Evolutionary conservation across 2,329 filamentous ascomycete genomes (phyloP).

Genomic region (Trichoderma guizhouense): DNA sequence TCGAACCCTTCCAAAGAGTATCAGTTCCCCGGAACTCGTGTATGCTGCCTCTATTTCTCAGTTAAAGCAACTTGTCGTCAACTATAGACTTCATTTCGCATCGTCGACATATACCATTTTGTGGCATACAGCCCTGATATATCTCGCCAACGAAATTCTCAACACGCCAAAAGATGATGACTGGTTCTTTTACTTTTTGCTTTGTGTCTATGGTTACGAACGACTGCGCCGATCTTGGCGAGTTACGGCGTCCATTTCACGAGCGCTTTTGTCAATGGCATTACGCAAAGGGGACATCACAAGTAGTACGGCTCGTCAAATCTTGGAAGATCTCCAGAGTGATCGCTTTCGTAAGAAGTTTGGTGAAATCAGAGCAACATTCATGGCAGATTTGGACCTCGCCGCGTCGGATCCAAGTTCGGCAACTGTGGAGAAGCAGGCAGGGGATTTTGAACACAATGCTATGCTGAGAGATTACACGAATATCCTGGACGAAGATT

Average conservation of each 20-base stretch:
- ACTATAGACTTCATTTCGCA: conserved; percentile 33
- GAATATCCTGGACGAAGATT: background rate
- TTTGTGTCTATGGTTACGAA: conserved; percentile 40
- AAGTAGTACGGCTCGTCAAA: conserved; percentile 25
- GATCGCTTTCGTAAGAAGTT: conserved; percentile 19
- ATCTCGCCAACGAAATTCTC: conserved; percentile 38
- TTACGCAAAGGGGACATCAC: conserved; percentile 33
- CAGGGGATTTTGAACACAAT: conserved; percentile 30
- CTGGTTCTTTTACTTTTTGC: conserved; percentile 36
- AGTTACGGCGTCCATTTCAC: conserved; percentile 34
- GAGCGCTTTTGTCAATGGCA: conserved; percentile 36
- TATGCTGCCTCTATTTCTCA: conserved; percentile 37
- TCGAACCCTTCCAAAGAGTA: conserved; percentile 31
- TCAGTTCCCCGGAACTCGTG: conserved; percentile 30
- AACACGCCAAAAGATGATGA: conserved; percentile 28
- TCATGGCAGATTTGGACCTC: conserved; percentile 34
- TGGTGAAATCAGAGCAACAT: conserved; percentile 30
- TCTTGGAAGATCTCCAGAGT: conserved; percentile 28
- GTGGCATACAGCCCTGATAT: conserved; percentile 41
- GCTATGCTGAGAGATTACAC: conserved; percentile 30
- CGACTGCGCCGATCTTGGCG: conserved; percentile 34
- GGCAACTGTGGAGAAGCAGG: conserved; percentile 32
- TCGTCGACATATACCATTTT: conserved; percentile 37
- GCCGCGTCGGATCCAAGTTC: conserved; percentile 31
- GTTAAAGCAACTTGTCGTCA: conserved; percentile 37